phyloP scores from a whole-genome alignment of 2,329 filamentous ascomycete genomes.

The Magnaporthiopsis poae region DNA sequence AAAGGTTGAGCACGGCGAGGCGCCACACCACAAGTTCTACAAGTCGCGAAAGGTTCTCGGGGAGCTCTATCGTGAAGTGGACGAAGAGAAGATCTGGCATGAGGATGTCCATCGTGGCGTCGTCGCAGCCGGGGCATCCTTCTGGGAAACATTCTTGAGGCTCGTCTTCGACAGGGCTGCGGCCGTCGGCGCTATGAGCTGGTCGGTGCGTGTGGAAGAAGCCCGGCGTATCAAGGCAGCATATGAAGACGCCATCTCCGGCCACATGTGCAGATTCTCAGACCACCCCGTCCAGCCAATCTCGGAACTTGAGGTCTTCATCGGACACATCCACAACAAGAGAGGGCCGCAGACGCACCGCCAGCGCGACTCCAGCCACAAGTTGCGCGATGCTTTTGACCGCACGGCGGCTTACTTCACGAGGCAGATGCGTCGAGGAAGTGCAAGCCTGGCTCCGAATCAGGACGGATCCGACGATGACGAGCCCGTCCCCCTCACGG shows the following conservation, averaged over 20 bases:
- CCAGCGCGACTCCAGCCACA: slow-evolving; percentile 41
- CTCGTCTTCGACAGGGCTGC: slow-evolving; percentile 21
- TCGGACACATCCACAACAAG: slow-evolving; percentile 45
- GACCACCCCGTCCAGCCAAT: slow-evolving; percentile 35
- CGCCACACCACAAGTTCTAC: slow-evolving; percentile 48
- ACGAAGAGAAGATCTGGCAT: slow-evolving; percentile 58
- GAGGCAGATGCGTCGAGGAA: slow-evolving; percentile 15
- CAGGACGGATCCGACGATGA: background rate
- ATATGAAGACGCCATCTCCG: slow-evolving; percentile 35
- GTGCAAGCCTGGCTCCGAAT: background rate
- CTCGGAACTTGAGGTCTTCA: slow-evolving; percentile 44
- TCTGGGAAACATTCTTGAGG: slow-evolving; percentile 34
- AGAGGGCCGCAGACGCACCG: slow-evolving; percentile 37
- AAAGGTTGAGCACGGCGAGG: slow-evolving; percentile 36
- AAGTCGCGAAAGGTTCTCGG: slow-evolving; percentile 59
- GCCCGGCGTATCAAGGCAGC: slow-evolving; percentile 29
- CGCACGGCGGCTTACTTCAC: slow-evolving; percentile 30
- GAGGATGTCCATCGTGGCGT: slow-evolving; percentile 32
- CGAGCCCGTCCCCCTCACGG: background rate
- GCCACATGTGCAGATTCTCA: slow-evolving; percentile 33
- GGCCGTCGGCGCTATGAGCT: slow-evolving; percentile 23
- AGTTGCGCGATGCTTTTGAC: slow-evolving; percentile 43
- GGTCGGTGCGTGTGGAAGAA: slow-evolving; percentile 24
- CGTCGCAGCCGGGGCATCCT: slow-evolving; percentile 20
- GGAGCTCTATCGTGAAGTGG: slow-evolving; percentile 58